Conservation (phyloP, 164 flowering plant genomes). For the Magnolia kwangsiensis region DNA sequence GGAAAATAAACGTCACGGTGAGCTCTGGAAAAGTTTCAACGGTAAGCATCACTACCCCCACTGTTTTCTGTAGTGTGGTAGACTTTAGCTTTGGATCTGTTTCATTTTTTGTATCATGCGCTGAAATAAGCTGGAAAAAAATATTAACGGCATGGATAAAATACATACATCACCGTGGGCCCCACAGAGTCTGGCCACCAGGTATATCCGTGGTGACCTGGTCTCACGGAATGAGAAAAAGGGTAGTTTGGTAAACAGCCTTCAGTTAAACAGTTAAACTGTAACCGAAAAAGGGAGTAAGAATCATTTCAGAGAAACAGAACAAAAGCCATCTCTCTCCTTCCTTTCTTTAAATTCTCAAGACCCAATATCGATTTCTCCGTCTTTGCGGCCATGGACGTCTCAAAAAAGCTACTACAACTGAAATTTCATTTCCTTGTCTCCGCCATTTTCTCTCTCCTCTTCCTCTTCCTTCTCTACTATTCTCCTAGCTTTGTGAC, state of each 20-base stretch:
- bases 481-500: conserved; percentile 52
- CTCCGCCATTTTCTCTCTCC: conserved; percentile 5
- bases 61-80: too few relatives aligned
- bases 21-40: too few relatives aligned
- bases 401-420: conserved; percentile 42
- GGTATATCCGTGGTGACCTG: too few relatives aligned
- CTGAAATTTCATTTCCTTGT: conserved; percentile 44
- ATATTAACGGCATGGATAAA: too few relatives aligned
- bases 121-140: too few relatives aligned
- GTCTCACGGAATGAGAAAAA: not conserved
- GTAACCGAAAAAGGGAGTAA: not conserved
- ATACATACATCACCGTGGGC: too few relatives aligned
- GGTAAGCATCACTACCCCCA: too few relatives aligned
- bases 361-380: not conserved
- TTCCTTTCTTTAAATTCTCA: not conserved
- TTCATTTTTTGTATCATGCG: too few relatives aligned
- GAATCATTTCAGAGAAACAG: not conserved
- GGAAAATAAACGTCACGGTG: too few relatives aligned
- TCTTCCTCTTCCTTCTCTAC: conserved; percentile 16
- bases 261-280: too few relatives aligned
- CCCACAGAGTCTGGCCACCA: too few relatives aligned
- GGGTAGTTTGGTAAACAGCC: not conserved
- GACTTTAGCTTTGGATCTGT: too few relatives aligned
- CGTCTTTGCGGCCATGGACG: conserved; percentile 34
- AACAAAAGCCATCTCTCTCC: conserved; percentile 1